Evolutionary conservation across 163 green algal species (phyloP).

Genomic region (Prototheca wickerhamii): DNA sequence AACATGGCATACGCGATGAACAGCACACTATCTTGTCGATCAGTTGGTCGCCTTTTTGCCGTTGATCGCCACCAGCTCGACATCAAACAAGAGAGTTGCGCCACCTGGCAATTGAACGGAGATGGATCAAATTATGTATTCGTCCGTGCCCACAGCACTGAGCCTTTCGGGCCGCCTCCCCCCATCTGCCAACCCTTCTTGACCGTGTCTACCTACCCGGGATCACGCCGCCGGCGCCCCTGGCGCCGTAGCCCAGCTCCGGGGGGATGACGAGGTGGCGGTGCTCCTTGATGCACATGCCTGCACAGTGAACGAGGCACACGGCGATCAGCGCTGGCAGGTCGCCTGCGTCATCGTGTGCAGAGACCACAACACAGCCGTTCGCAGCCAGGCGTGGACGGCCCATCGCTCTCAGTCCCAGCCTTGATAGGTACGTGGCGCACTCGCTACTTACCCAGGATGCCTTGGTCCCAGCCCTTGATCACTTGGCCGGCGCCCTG

Average conservation of each 20-base stretch:
- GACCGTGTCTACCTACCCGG: conserved; percentile 37
- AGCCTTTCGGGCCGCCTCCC: not conserved
- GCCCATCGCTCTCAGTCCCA: not conserved
- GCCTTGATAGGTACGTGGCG: not conserved
- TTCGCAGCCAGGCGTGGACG: not conserved
- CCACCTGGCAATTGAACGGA: conserved; percentile 2
- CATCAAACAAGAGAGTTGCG: conserved; percentile 39
- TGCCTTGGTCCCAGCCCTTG: conserved; percentile 67
- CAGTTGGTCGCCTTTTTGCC: not conserved
- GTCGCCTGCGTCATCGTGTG: not conserved
- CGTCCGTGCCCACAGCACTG: not conserved
- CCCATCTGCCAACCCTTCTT: not conserved
- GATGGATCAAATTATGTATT: not conserved
- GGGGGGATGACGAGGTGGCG: conserved; percentile 66
- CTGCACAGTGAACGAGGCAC: not conserved
- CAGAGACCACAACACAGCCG: not conserved
- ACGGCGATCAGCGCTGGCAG: not conserved
- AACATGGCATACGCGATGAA: not conserved
- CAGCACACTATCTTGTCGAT: not conserved
- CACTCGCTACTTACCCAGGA: conserved; percentile 16
- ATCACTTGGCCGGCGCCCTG: conserved; percentile 32
- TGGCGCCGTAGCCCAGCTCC: conserved; percentile 58
- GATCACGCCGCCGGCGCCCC: conserved; percentile 51
- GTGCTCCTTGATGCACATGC: conserved; percentile 74
- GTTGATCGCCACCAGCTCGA: not conserved